Base-by-base conservation (phyloP, 2,329 filamentous ascomycete species). In the Aureobasidium sp. region DNA sequence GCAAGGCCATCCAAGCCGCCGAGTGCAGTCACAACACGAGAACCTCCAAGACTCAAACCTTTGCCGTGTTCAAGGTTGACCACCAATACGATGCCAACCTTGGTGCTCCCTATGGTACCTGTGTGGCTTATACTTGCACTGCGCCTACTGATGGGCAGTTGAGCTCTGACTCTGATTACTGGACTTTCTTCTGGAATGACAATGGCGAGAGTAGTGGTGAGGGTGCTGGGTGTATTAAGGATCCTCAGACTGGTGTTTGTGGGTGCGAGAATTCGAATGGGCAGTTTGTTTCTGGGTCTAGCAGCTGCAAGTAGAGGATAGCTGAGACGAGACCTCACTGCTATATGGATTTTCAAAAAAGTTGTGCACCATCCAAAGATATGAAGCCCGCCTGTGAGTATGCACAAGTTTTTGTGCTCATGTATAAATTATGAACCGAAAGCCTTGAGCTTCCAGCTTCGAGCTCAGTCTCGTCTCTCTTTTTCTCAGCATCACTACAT, bases 71-170 rank as follows among this genome's bases (percentile, higher is more conserved):
- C 68, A 71, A 68, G n/a, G 74, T 72, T 7, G 76, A 81, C 68
- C 78, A 79, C 68, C 67, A 78, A 61, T 79, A 79, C 67, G 76
- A 80, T 65, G 65, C 63, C 25, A 67, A 67, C 63, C 61, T 79
- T 63, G 79, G 79, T 27, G 74, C 73, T 2, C 78, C 78, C 2
- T 81, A 81, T 66, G 79, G 78, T 1, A 80, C 77, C 5, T 81
- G 76, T 68, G 69, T 64, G 29, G 75, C 76, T 1, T 79, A 78
- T 66, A 77, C 74, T 1, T 78, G 75, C 66, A 65, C 69, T 9
- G 65, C 72, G 5, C 74, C 76, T 0, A 70, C 70, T 0, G 67
- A 61, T 11, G 64, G 66, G 2, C 67, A 71, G 7, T 64, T 77
- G 66, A 60, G 27, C 22, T 69, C 67, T 39, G 67, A 70, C 22